A percentile compares a stretch with the other conserved stretches of the same genome.
These are phyloP conservation scores for Penicillium nucicola DNA, from an alignment of 495 filamentous ascomycete species.

Conservation along the genomic window DNA sequence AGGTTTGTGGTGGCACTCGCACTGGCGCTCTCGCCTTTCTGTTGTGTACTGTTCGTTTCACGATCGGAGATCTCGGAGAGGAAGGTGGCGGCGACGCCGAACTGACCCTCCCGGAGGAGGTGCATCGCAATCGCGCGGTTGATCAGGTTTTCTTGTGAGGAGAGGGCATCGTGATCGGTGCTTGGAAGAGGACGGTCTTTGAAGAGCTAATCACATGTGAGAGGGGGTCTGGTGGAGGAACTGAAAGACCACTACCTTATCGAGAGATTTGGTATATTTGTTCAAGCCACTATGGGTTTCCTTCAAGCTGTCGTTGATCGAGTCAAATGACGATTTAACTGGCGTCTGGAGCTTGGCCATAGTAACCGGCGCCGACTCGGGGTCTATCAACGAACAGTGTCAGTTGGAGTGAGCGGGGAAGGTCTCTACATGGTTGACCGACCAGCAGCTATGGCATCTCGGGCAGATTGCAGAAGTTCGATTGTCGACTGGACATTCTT, in stretches of 20 bases:
- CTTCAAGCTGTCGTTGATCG: slow-evolving; percentile 73
- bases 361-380: slow-evolving; percentile 62
- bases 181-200: slow-evolving; percentile 71
- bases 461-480: slow-evolving; percentile 66
- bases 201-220: slow-evolving; percentile 55
- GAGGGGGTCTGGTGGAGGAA: not conserved
- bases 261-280: slow-evolving; percentile 76
- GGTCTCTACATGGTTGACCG: slow-evolving; percentile 18
- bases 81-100: slow-evolving; percentile 80
- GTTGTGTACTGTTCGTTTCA: slow-evolving; percentile 15
- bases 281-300: slow-evolving; percentile 73
- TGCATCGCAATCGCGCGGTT: slow-evolving; percentile 97
- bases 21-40: not conserved
- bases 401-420: slow-evolving; percentile 6
- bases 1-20: slow-evolving; percentile 19
- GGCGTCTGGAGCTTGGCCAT: slow-evolving; percentile 83
- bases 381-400: slow-evolving; percentile 48
- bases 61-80: slow-evolving; percentile 56
- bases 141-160: slow-evolving; percentile 69
- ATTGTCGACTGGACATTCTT: slow-evolving; percentile 79
- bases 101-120: slow-evolving; percentile 89
- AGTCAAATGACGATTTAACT: slow-evolving; percentile 72
- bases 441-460: slow-evolving; percentile 68
- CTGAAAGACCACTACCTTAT: slow-evolving; percentile 56
- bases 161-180: slow-evolving; percentile 78